Evolutionary conservation across 2,329 filamentous ascomycete genomes (phyloP), one percentile per base, ranked within the genome.

Genomic region (Camptophora hylomeconis): DNA sequence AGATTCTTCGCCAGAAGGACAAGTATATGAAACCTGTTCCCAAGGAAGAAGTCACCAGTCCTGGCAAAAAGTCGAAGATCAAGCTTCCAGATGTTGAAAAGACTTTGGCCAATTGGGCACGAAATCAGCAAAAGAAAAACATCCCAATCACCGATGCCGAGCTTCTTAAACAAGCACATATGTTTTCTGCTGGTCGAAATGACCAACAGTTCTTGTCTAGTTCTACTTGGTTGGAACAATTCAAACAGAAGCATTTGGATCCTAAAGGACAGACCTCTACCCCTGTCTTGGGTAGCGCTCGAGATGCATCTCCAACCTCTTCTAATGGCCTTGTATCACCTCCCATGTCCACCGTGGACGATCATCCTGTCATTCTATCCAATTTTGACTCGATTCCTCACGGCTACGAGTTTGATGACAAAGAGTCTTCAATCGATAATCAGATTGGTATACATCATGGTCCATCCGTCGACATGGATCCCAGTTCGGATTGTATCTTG

Each of bases 11-110:
- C 30, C 78, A 93, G 48, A 92, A 87, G 59, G 89, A 98, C 40
- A 89, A 92, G 53, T 95, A 92, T 55, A 68, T 95, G 10, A 80
- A 77, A 47, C 73, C 74, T 30, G 81, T 81, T 47, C 31, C 35
- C 7, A 40, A 40, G 31, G 84, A 82, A 53, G 79, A 75, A 42
- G 82, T 66, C 50, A 72, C 69, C 43, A 87, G 84, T 24, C 80
- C 82, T 5, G 70, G 80, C 41, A 92, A 89, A 54, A 77, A 80
- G 42, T 63, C 70, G 33, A 93, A 92, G 58, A 77, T 80, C 30
- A 89, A 87, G 53, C 78, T 72, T 26, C 83, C 82, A 7, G 86
- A 95, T 56, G 86, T 95, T 46, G 89, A 95, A 52, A 76, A 84
- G 47, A 83, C 87, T 2, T 67, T 98, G 21, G 72, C 78, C 25